Evolutionary conservation across 2,329 filamentous ascomycete species (phyloP), one percentile per base, ranked within the genome.

Genomic region (Colletotrichum gloeosporioides): DNA sequence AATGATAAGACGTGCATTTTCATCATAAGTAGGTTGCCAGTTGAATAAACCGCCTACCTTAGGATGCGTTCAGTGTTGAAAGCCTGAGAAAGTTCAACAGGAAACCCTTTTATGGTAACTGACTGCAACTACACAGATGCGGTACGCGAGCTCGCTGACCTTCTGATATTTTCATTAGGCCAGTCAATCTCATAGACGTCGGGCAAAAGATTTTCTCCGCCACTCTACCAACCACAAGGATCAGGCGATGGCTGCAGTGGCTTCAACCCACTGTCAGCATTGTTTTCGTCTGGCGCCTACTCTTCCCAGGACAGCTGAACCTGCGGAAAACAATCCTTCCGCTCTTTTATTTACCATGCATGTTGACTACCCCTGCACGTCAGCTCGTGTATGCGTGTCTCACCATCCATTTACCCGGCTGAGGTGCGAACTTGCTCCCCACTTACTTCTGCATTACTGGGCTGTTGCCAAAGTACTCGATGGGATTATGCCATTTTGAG

Each of bases 311-410:
- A n/a, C 27, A 13, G 34, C 29, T 44, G 49, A 29, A 27, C 25
- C 10, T 53, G 44, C n/a, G 44, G 44, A 22, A 39, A 22, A 34
- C 36, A 27, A 25, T 31, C 36, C 15, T 36, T 36, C 64, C 64
- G 29, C 32, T 22, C 29, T 39, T 6, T 9, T 15, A 25, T 8
- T 61, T 10, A 36, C 62, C 34, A 34, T 32, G 59, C 57, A 62
- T 29, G 8, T 62, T 18, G 27, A 29, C 16, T 13, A 12, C 16
- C 6, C 27, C 55, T 73, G 71, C 65, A 73, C 27, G 64, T 73
- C 29, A 73, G 71, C 71, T 73, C 65, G 71, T 73, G 61, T 73
- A 73, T 73, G 71, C 55, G 65, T 62, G 64, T 55, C 65, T 69
- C 36, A 44, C 59, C n/a, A 32, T n/a, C 31, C 59, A 31, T 32